Base-by-base conservation (phyloP, 1,139 yeast genomes). In the Taphrina betulina region DNA sequence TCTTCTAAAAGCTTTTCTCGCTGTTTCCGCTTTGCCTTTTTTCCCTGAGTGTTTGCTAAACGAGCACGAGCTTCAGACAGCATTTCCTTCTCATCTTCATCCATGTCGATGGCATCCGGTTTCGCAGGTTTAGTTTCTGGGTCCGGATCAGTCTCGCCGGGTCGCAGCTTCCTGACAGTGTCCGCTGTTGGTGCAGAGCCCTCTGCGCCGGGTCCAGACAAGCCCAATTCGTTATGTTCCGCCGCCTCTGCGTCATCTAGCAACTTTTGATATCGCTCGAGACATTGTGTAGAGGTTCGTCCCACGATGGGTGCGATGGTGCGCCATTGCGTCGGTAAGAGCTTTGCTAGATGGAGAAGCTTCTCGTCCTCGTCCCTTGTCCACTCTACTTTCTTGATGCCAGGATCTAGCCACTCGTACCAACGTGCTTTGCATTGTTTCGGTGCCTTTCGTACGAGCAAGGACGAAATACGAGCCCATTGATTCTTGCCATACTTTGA, bases 251-350 rank as follows among this genome's bases (percentile, higher is more conserved):
- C 79, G 51, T 78, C 84, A 58, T 82, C 85, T n/a, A 89, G 68
- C 28, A 92, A 73, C 61, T 76, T 77, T 65, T 86, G 94, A 66
- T 88, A 92, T 60, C 97, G 72, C 63, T 89, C 95, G n/a, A 86
- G 80, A 70, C 95, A 88, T 60, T 83, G 87, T 12, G 88, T 82
- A 0, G 96, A 92, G 0, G 97, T 86, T 57, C 96, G 73, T 0
- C 92, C 94, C 68, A 90, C 74, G 8, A 83, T 69, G 3, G 87
- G 81, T 0, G 95, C 85, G 28, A 92, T 85, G 2, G 94, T 82
- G 48, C 95, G 77, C 98, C 98, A 92, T 70, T 90, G 97, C 60
- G 90, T 89, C 1, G 97, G 97, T 65, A 90, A 73, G 29, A 82
- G 68, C 63, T 79, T 79, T 0, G 86, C 90, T 61, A 88, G 66